Conservation (phyloP, 106 monocot genomes). For the Allium cepa region DNA sequence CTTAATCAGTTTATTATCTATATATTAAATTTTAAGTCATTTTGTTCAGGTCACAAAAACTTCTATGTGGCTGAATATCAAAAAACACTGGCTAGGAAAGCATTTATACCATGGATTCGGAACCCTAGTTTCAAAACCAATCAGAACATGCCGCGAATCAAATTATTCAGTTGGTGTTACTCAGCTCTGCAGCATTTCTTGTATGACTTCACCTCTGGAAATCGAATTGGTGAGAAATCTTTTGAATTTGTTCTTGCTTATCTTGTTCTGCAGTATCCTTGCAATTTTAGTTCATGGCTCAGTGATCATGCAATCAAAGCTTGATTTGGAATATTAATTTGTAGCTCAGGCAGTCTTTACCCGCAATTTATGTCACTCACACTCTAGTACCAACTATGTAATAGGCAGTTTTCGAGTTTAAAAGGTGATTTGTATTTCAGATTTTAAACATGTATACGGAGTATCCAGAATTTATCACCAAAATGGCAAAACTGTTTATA, state of each 20-base stretch:
- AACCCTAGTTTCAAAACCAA: constrained; percentile 38
- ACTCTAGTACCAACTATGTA: too few species aligned
- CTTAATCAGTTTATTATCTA: not conserved
- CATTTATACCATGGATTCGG: constrained; percentile 50
- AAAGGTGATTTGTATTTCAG: too few species aligned
- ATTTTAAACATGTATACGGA: too few species aligned
- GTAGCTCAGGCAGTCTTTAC: too few species aligned
- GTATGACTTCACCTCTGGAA: constrained; percentile 51
- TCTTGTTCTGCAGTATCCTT: too few species aligned
- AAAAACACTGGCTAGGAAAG: constrained; percentile 49
- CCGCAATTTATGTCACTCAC: too few species aligned
- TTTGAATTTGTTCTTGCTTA: not conserved
- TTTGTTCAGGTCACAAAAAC: constrained; percentile 32
- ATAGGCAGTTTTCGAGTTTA: too few species aligned
- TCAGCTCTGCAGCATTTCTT: constrained; percentile 54
- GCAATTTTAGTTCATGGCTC: too few species aligned
- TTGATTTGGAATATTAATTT: too few species aligned
- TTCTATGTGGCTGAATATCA: constrained; percentile 38
- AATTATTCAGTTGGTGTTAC: constrained; percentile 32
- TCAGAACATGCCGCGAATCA: constrained; percentile 41
- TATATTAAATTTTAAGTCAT: not conserved
- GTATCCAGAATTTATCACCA: too few species aligned
- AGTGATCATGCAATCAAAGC: too few species aligned
- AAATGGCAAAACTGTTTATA: too few species aligned
- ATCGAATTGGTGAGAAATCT: constrained; percentile 66